Base-by-base conservation (phyloP, 345 rosid species). In the Gossypium thurberi region DNA sequence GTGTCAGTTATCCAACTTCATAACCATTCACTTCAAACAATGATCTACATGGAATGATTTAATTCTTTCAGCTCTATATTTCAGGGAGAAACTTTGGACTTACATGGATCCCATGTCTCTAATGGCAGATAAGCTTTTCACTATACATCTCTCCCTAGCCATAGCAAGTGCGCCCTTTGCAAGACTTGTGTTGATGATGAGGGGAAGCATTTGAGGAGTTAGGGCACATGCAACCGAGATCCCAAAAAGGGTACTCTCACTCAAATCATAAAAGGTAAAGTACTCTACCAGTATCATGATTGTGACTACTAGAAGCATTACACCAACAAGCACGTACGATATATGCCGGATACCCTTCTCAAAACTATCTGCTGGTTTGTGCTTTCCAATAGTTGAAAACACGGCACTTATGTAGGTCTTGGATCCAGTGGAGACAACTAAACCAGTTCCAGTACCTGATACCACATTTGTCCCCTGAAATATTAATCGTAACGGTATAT, bases 131-230 rank as follows among this genome's bases (percentile, higher is more conserved):
- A 86, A 77, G 78, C 94, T 89, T 78, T 87, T 89, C 79, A 89
- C 89, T 8, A 89, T 78, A 10, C 94, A 87, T 79, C 91, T 82
- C 70, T 89, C 94, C 76, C 77, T 81, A n/a, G 94, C 94, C 94
- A 89, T 89, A 37, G 87, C 87, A 43, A 89, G 84, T 50, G 94
- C 91, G 65, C 94, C 94, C 81, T 87, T 87, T 1, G 91, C 94
- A 43, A 89, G 94, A 65, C 91, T 84, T 44, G 90, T 86, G 80
- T 87, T 86, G 33, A 83, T 88, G 46, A 89, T 82, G 47, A 89
- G 87, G 59, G 91, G 94, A 80, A 89, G 91, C 91, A 89, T 89
- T 73, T 89, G 90, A 60, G 94, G 94, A 53, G 94, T 89, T 18
- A 89, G 88, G 0, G 90, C 91, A 62, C 91, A 87, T 0, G 91